These are phyloP conservation scores for Gamarada debralockiae DNA, from an alignment of 495 filamentous ascomycete genomes.

Conservation along the genomic window DNA sequence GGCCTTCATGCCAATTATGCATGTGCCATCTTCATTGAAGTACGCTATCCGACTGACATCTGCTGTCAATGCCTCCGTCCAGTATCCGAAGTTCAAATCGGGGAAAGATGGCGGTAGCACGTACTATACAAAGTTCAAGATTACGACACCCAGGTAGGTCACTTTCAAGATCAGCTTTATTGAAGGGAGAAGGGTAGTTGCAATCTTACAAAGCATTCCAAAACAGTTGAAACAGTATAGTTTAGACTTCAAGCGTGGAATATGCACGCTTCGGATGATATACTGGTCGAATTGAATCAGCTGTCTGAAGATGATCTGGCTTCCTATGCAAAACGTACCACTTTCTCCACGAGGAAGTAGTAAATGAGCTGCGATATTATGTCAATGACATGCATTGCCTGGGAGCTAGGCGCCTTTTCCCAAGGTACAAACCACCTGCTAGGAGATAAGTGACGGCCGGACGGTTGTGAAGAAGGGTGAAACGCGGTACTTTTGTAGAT, in stretches of 20 bases:
- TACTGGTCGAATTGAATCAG: slow-evolving; percentile 27
- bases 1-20: slow-evolving; percentile 48
- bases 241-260: slow-evolving; percentile 39
- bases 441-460: neutral
- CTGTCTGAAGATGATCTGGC: slow-evolving; percentile 9
- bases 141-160: slow-evolving; percentile 35
- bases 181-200: neutral
- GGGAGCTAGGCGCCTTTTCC: too few relatives aligned
- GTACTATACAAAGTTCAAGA: slow-evolving; percentile 40
- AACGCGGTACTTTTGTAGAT: slow-evolving; percentile 39
- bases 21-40: slow-evolving; percentile 32
- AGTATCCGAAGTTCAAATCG: neutral
- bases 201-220: slow-evolving; percentile 41
- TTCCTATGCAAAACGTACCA: slow-evolving; percentile 32
- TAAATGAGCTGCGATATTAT: slow-evolving; percentile 39
- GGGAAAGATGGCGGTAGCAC: too few relatives aligned
- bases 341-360: slow-evolving; percentile 49
- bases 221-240: slow-evolving; percentile 49
- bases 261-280: slow-evolving; percentile 39
- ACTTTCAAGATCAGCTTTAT: neutral
- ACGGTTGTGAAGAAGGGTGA: neutral
- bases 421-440: slow-evolving; percentile 11
- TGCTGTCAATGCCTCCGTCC: neutral
- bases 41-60: slow-evolving; percentile 7
- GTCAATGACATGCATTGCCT: neutral